phyloP scores from a whole-genome alignment of 345 rosid genomes.

The Cochlearia excelsa region DNA sequence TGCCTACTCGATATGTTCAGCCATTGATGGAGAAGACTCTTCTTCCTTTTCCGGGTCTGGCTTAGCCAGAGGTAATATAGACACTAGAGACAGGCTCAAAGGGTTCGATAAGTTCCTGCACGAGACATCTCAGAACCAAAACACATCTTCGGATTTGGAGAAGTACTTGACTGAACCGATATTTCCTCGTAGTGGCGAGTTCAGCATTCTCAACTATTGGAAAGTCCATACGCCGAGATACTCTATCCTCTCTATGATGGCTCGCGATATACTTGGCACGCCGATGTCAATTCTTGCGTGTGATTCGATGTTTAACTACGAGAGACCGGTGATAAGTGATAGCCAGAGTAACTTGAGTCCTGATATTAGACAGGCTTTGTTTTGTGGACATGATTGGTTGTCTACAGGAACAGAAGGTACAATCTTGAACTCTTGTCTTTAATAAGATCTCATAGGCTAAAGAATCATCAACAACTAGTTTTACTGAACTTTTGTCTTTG shows the following conservation, averaged over 20 bases:
- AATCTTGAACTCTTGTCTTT: slow-evolving; percentile 11
- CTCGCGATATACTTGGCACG: slow-evolving; percentile 82
- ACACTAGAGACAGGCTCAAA: slow-evolving; percentile 69
- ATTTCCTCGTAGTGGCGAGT: slow-evolving; percentile 78
- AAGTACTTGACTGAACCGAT: slow-evolving; percentile 88
- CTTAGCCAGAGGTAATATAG: slow-evolving; percentile 52
- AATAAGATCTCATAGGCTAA: not conserved
- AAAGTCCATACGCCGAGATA: slow-evolving; percentile 94
- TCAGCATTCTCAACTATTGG: slow-evolving; percentile 91
- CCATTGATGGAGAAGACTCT: slow-evolving; percentile 73
- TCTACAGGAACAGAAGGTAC: slow-evolving; percentile 57
- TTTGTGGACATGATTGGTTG: slow-evolving; percentile 86
- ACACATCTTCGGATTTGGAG: slow-evolving; percentile 63
- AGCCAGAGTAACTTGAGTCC: slow-evolving; percentile 56
- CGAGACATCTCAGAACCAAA: slow-evolving; percentile 76
- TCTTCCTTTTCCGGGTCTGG: slow-evolving; percentile 71
- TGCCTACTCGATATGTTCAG: slow-evolving; percentile 77
- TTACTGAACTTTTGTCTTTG: slow-evolving; percentile 5
- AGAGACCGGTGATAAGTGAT: slow-evolving; percentile 59
- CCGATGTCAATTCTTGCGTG: slow-evolving; percentile 67
- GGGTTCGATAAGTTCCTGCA: slow-evolving; percentile 90
- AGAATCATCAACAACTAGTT: not conserved
- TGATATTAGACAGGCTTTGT: slow-evolving; percentile 72
- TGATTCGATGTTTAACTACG: slow-evolving; percentile 50
- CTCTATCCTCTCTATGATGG: slow-evolving; percentile 92